Percentiles rank a stretch among this genome's conserved stretches.
Evolutionary conservation across 208 protist species (phyloP).

Genomic region (Trichomonas vaginalis): DNA sequence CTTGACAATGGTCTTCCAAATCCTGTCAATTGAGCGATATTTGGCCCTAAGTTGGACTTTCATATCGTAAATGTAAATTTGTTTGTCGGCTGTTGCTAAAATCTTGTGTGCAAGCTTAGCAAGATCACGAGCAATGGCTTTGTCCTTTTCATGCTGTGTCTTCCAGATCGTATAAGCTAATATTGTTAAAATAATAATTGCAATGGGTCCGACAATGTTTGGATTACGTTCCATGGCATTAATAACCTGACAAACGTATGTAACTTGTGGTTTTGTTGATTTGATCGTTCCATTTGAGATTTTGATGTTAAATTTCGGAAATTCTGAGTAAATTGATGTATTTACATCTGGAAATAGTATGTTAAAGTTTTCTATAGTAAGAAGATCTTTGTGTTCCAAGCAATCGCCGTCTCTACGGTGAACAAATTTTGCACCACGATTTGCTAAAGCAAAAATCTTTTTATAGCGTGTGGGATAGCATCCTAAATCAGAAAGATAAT

Average conservation of each 20-base stretch:
- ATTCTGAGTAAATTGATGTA: background rate
- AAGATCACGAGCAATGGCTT: background rate
- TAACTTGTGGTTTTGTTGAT: background rate
- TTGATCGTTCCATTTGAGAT: background rate
- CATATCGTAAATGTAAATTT: conserved; percentile 1
- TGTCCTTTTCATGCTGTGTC: background rate
- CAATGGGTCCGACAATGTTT: background rate
- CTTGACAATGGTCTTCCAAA: background rate
- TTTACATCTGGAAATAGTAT: background rate
- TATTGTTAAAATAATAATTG: background rate
- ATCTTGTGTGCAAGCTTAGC: background rate
- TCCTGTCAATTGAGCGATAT: background rate
- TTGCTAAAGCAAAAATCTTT: background rate
- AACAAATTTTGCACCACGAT: background rate
- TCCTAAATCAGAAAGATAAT: background rate
- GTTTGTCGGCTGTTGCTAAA: background rate
- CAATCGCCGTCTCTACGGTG: background rate
- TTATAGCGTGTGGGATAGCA: background rate
- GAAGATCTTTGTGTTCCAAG: background rate
- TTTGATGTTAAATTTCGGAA: background rate
- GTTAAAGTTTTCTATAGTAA: background rate
- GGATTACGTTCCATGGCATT: background rate
- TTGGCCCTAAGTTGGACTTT: background rate
- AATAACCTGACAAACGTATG: background rate
- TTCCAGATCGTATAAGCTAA: background rate